A percentile compares a stretch with the other conserved stretches of the same genome.
phyloP scores from a whole-genome alignment of 2,329 filamentous ascomycete species.

The Xylariaceae sp. region DNA sequence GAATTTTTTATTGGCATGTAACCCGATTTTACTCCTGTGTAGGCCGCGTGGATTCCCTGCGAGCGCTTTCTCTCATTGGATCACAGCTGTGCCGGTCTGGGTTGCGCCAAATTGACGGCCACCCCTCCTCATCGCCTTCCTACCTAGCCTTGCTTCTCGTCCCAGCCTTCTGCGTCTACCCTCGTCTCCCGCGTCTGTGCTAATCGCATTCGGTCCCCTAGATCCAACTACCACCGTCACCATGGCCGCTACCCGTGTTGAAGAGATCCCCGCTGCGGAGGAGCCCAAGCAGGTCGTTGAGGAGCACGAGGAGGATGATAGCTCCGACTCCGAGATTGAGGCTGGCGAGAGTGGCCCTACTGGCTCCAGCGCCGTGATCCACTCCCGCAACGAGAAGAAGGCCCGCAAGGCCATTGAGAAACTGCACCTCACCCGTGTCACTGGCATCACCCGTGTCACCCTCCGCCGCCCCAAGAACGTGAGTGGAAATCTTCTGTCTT shows the following conservation, averaged over 20 bases:
- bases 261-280: slow-evolving; percentile 85
- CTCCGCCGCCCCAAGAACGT: slow-evolving; percentile 98
- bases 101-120: slow-evolving; percentile 7
- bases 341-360: slow-evolving; percentile 63
- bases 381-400: slow-evolving; percentile 99
- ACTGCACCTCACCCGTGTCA: slow-evolving; percentile 92
- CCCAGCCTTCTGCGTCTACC: slow-evolving; percentile 9
- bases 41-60: neutral
- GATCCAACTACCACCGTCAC: slow-evolving; percentile 13
- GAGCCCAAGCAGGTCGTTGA: slow-evolving; percentile 76
- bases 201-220: slow-evolving; percentile 4
- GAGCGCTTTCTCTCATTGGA: neutral
- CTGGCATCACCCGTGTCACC: slow-evolving; percentile 96
- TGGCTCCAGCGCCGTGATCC: slow-evolving; percentile 82
- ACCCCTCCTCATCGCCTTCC: neutral
- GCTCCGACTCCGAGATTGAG: slow-evolving; percentile 73
- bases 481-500: slow-evolving; percentile 42
- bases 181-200: neutral
- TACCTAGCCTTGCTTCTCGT: slow-evolving; percentile 16
- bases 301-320: slow-evolving; percentile 62
- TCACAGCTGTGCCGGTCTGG: neutral
- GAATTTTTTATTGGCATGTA: slow-evolving; percentile 1
- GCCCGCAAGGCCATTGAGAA: slow-evolving; percentile 98
- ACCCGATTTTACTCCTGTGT: neutral
- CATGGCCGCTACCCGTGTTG: slow-evolving; percentile 97